Conservation (phyloP, 768 basidiomycete species). For the Trichaptum fuscoviolaceum region DNA sequence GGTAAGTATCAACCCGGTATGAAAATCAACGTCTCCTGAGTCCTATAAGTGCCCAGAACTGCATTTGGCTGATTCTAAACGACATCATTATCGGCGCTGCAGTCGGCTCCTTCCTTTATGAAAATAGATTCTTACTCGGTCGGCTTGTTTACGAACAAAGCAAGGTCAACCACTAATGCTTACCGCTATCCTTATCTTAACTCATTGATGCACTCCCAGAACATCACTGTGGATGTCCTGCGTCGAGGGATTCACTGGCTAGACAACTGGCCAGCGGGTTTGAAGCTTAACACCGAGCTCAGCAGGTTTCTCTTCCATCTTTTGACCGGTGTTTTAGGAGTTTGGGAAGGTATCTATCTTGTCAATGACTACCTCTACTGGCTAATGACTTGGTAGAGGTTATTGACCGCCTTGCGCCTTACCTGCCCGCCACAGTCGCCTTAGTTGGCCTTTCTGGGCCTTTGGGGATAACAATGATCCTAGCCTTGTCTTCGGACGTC, state of each 20-base stretch:
- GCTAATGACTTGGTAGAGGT: conserved; percentile 20
- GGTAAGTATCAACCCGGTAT: conserved; percentile 33
- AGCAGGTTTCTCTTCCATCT: conserved; percentile 75
- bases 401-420: conserved; percentile 24
- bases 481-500: conserved; percentile 64
- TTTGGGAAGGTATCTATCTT: conserved; percentile 65
- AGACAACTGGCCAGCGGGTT: conserved; percentile 91
- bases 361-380: conserved; percentile 24
- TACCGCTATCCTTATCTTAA: background rate
- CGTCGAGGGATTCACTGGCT: conserved; percentile 69
- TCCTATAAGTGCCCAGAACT: conserved; percentile 74
- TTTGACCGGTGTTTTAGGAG: conserved; percentile 56
- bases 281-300: conserved; percentile 96
- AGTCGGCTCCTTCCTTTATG: conserved; percentile 62
- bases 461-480: conserved; percentile 56
- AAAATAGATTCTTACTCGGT: conserved; percentile 39
- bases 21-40: background rate
- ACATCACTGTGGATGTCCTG: conserved; percentile 41
- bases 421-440: conserved; percentile 30
- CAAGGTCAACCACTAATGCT: background rate
- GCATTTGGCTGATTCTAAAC: conserved; percentile 86
- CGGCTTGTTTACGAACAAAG: background rate
- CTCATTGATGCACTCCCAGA: conserved; percentile 15
- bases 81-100: conserved; percentile 83
- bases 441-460: conserved; percentile 25